Evolutionary conservation across 345 rosid genomes (phyloP).

Genomic region (Tarenaya hassleriana): DNA sequence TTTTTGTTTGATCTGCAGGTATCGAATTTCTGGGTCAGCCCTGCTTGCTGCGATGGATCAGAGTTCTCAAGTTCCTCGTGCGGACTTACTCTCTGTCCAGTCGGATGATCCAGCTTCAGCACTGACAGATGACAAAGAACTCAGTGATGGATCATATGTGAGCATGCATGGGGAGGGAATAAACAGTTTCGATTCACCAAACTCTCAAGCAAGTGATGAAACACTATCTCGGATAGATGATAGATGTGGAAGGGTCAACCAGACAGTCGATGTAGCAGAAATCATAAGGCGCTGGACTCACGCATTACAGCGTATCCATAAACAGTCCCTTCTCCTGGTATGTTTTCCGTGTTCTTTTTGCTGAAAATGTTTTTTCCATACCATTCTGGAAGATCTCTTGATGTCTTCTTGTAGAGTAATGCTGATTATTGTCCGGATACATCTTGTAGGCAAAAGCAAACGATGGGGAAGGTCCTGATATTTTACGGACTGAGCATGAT

Average conservation of each 20-base stretch:
- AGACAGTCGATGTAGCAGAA: constrained; percentile 94
- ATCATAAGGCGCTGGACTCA: constrained; percentile 98
- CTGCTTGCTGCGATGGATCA: constrained; percentile 96
- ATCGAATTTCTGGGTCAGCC: constrained; percentile 95
- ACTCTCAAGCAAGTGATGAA: constrained; percentile 56
- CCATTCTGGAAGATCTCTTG: constrained; percentile 5
- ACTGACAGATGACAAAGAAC: constrained; percentile 62
- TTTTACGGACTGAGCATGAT: constrained; percentile 66
- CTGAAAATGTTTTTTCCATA: background rate
- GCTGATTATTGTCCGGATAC: constrained; percentile 17
- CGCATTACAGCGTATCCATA: constrained; percentile 96
- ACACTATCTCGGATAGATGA: constrained; percentile 68
- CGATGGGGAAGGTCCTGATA: constrained; percentile 98
- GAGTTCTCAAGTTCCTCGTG: constrained; percentile 78
- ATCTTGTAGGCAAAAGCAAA: constrained; percentile 81
- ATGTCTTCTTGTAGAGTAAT: background rate
- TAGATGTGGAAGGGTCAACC: constrained; percentile 80
- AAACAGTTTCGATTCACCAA: constrained; percentile 38
- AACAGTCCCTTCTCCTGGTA: constrained; percentile 96
- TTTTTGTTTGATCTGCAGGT: constrained; percentile 43
- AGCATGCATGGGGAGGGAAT: constrained; percentile 37
- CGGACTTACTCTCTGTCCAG: constrained; percentile 54
- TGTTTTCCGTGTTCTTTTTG: constrained; percentile 23
- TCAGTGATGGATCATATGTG: constrained; percentile 44
- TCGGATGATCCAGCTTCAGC: constrained; percentile 37